Conservation (phyloP, 176 grass and related monocot species). For the Paspalum notatum region DNA sequence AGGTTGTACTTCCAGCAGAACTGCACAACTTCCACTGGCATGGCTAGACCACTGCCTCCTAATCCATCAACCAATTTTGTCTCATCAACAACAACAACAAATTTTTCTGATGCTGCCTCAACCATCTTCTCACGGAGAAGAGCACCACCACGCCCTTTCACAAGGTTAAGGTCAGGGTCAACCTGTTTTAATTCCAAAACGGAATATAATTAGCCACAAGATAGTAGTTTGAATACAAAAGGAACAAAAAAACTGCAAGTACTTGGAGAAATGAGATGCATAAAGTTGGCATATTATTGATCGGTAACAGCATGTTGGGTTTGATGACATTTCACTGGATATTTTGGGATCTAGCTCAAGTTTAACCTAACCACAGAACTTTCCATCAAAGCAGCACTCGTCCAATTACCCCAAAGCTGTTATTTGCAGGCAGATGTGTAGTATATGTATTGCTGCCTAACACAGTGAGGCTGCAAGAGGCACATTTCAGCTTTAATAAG, state of each 20-base stretch:
- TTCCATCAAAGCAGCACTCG: not conserved
- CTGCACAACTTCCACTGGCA: conserved; percentile 98
- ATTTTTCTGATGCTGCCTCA: conserved; percentile 85
- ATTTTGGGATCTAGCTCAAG: not conserved
- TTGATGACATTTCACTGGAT: not conserved
- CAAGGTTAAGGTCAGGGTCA: conserved; percentile 94
- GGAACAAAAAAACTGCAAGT: not conserved
- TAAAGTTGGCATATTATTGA: not conserved
- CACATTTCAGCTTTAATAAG: not conserved
- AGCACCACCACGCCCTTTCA: conserved; percentile 93
- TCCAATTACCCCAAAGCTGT: not conserved
- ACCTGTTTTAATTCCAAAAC: conserved; percentile 53
- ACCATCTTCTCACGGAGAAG: conserved; percentile 99
- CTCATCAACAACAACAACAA: conserved; percentile 82
- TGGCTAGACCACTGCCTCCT: conserved; percentile 89
- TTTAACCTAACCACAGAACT: not conserved
- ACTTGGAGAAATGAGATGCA: not conserved
- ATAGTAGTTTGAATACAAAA: not conserved
- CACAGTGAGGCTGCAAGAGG: no score
- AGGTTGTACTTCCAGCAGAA: conserved; percentile 98
- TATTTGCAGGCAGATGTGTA: not conserved
- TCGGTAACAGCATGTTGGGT: not conserved
- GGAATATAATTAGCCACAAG: not conserved
- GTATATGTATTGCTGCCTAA: not conserved
- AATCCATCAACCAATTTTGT: conserved; percentile 91